Evolutionary conservation across 2,329 filamentous ascomycete genomes (phyloP).

Genomic region (Venturia effusa): DNA sequence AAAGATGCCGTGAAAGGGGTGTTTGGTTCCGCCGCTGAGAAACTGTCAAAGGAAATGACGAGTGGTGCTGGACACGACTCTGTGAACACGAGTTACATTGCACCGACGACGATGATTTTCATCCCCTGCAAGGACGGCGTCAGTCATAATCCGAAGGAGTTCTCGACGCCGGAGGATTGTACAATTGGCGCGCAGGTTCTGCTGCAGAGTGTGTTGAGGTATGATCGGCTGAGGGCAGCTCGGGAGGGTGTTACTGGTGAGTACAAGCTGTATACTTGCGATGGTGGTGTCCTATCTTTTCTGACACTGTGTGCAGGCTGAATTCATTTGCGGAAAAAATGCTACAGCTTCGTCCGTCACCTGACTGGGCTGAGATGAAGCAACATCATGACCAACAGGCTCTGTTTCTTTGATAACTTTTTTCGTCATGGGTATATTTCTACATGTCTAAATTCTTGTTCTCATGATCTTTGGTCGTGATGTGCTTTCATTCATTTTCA

Average conservation of each 20-base stretch:
- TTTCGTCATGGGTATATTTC: no score
- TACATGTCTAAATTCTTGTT: no score
- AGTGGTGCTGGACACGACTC: constrained; percentile 33
- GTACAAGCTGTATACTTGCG: neutral
- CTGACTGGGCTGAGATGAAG: no score
- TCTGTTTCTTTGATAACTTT: no score
- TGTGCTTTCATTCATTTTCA: no score
- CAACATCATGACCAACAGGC: no score
- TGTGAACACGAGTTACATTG: constrained; percentile 48
- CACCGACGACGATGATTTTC: constrained; percentile 58
- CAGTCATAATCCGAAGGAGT: constrained; percentile 54
- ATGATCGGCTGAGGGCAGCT: constrained; percentile 42
- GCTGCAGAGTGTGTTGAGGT: constrained; percentile 26
- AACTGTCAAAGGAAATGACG: constrained; percentile 39
- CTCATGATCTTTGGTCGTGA: no score
- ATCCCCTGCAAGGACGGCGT: constrained; percentile 52
- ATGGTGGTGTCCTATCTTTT: neutral
- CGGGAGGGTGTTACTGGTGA: constrained; percentile 25
- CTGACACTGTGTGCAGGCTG: no score
- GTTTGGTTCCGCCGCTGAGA: constrained; percentile 41
- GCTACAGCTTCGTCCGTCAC: no score
- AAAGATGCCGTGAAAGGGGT: constrained; percentile 47
- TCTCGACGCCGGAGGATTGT: constrained; percentile 49
- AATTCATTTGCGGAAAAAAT: no score
- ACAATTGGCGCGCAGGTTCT: constrained; percentile 43